Evolutionary conservation across 148 eudicot species (phyloP).

Genomic region (Camellia sinensis): DNA sequence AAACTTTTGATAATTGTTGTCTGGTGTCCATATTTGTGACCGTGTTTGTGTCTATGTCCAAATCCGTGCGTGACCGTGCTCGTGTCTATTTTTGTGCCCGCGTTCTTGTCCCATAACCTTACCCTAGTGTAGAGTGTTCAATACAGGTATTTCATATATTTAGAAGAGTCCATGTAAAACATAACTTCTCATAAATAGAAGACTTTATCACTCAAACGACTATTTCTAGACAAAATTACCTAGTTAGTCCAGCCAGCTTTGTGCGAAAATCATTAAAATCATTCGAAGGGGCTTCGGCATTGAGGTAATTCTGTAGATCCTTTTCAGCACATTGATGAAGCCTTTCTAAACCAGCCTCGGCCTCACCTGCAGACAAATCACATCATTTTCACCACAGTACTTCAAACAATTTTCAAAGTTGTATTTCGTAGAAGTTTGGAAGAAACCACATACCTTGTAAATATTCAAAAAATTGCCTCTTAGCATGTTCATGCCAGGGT

Average conservation of each 20-base stretch:
- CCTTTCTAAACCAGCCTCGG: constrained; percentile 26
- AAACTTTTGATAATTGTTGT: too few species aligned
- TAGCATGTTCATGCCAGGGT: constrained; percentile 30
- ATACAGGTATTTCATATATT: too few species aligned
- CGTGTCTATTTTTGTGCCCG: too few species aligned
- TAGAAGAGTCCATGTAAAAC: too few species aligned
- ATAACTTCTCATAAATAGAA: too few species aligned
- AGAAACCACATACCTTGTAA: constrained; percentile 41
- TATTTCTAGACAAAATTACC: constrained; percentile 20
- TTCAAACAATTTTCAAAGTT: neutral
- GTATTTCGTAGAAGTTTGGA: neutral
- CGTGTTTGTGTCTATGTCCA: too few species aligned
- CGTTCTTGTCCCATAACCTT: too few species aligned
- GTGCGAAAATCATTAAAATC: constrained; percentile 22
- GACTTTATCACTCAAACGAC: too few species aligned
- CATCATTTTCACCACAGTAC: neutral
- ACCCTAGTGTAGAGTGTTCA: too few species aligned
- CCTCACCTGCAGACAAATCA: constrained; percentile 26
- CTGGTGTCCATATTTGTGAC: too few species aligned
- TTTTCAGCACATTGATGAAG: constrained; percentile 37
- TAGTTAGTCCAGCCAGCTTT: constrained; percentile 32
- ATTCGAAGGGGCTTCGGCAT: neutral
- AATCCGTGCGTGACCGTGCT: too few species aligned
- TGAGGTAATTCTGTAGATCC: constrained; percentile 20
- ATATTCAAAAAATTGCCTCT: constrained; percentile 46